These are phyloP conservation scores for Galerina marginata DNA, from an alignment of 768 basidiomycete genomes.

Conservation along the genomic window DNA sequence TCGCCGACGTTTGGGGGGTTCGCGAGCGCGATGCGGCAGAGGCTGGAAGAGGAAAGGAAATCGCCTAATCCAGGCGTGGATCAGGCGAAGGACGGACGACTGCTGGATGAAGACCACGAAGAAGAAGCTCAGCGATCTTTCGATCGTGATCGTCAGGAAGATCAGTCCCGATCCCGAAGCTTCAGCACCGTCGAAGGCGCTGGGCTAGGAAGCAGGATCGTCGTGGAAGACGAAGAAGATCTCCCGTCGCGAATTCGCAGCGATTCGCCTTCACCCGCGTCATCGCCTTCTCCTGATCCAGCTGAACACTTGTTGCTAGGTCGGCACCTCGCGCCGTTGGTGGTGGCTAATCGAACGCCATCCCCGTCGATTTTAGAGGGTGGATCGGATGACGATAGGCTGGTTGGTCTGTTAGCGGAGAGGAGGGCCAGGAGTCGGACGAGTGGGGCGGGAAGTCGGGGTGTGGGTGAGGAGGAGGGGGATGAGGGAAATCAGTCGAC, in stretches of 20 bases:
- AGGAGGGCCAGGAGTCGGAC: neutral
- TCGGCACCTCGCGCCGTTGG: conserved; percentile 16
- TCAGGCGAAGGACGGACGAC: neutral
- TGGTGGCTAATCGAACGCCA: conserved; percentile 32
- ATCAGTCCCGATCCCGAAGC: neutral
- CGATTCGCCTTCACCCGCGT: conserved; percentile 5
- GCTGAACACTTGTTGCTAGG: conserved; percentile 14
- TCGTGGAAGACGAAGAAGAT: conserved; percentile 54
- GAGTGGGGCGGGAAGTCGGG: neutral
- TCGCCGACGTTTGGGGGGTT: conserved; percentile 34
- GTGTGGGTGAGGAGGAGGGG: neutral
- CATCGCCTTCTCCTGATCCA: conserved; percentile 30
- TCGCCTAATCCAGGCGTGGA: conserved; percentile 3
- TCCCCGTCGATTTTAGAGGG: conserved; percentile 22
- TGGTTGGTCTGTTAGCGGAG: neutral
- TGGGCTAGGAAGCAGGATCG: conserved; percentile 39
- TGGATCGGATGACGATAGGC: conserved; percentile 4
- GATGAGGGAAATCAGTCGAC: neutral
- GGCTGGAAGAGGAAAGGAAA: conserved; percentile 35
- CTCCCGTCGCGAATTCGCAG: conserved; percentile 31
- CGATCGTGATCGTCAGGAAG: neutral
- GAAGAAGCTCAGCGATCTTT: neutral
- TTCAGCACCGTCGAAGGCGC: conserved; percentile 11
- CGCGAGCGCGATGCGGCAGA: conserved; percentile 42
- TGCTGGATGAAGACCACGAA: no score